phyloP scores from a whole-genome alignment of 75 land plant genomes.

The Pinus tabuliformis region DNA sequence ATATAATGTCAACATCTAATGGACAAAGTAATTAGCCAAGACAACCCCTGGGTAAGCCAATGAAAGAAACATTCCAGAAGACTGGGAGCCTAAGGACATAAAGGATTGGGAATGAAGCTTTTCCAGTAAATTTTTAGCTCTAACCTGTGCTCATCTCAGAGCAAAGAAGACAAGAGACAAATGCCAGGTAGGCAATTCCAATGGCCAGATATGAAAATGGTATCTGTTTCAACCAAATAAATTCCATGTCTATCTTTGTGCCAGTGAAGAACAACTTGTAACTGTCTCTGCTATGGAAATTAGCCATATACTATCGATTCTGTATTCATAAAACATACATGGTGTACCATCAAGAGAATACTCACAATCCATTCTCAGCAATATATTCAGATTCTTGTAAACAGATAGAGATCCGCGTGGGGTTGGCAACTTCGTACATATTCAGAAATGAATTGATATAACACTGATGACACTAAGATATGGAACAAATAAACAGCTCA shows the following conservation, averaged over 20 bases:
- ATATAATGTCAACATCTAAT: too few relatives aligned
- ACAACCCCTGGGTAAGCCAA: not conserved
- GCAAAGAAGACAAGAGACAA: not conserved
- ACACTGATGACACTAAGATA: not conserved
- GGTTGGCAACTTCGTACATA: not conserved
- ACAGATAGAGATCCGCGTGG: not conserved
- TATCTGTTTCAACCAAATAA: not conserved
- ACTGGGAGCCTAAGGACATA: not conserved
- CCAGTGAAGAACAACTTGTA: not conserved
- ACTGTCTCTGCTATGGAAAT: not conserved
- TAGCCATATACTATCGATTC: not conserved
- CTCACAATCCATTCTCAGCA: conserved; percentile 1
- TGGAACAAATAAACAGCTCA: too few relatives aligned
- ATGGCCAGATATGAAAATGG: not conserved
- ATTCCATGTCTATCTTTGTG: not conserved
- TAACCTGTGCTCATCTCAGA: not conserved
- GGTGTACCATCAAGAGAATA: not conserved
- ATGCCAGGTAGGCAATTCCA: not conserved
- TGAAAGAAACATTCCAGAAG: not conserved
- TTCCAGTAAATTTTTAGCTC: not conserved
- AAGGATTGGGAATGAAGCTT: not conserved
- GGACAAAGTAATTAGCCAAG: not conserved
- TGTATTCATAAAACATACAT: not conserved
- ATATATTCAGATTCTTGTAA: not conserved
- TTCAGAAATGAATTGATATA: not conserved